Evolutionary conservation across 106 monocot species (phyloP), one percentile per base, ranked within the genome.

Genomic region (Allium cepa): DNA sequence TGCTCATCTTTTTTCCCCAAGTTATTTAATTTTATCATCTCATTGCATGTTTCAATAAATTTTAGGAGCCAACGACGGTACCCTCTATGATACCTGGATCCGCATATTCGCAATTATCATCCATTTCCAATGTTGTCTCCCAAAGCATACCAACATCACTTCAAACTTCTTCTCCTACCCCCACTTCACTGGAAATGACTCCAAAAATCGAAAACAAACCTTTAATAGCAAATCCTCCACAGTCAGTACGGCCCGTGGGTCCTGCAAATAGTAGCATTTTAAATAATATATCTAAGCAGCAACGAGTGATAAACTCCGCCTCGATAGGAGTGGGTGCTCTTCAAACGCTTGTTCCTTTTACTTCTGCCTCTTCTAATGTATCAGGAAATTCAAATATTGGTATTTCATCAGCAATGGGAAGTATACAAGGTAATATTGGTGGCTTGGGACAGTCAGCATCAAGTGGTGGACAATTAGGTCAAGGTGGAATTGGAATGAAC

Each of bases 281-380:
- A 47, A 99, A 99, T 83, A 93, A 74, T 70, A 51, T 99, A 64
- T 99, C 99, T 56, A 88, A 83, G 72, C 78, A 74, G 64, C 83
- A 88, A 10, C 76, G 77, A 77, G 66, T 78, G 46, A 79, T 83
- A 73, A 85, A 72, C 67, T 78, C 88, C 57, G 80, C 94, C 52
- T 84, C 84, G 66, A 84, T 81, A 45, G 85, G 85, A 53, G 83
- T 78, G 64, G 79, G 53, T 67, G 75, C 95, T 53, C 79, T 90
- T 69, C 84, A 77, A 68, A 71, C 76, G 26, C 79, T 84, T 71
- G 78, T 84, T 51, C 82, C 96, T 62, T 87, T 89, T 73, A 26
- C 78, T 50, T 80, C 94, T 16, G 62, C 88, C 5, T 75, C 77
- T 60, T 81, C 94, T 50, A 84, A 68, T 68, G 60, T 86, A 47